A percentile compares a stretch with the other conserved stretches of the same genome.
Conservation (phyloP, 2,329 filamentous ascomycete genomes). For the Aspergillus hortae region DNA sequence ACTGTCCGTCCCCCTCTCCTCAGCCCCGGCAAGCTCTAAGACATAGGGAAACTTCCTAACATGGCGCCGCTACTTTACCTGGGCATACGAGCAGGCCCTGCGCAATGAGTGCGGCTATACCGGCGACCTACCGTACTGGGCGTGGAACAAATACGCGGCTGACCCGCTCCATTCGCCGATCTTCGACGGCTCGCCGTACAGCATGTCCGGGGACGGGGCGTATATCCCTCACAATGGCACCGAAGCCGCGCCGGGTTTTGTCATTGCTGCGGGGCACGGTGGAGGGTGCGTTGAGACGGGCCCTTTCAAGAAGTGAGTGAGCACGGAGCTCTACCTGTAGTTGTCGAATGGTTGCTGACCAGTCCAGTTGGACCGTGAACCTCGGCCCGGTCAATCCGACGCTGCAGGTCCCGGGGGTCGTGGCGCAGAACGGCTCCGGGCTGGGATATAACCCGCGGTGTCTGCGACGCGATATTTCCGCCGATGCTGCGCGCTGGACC, state of each 20-base stretch:
- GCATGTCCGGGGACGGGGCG: conserved; percentile 39
- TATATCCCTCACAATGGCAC: conserved; percentile 19
- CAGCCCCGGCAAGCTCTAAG: neutral
- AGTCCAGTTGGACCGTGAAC: conserved; percentile 24
- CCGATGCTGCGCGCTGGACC: conserved; percentile 15
- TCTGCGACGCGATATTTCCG: conserved; percentile 25
- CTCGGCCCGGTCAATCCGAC: conserved; percentile 25
- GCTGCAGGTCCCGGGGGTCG: conserved; percentile 12
- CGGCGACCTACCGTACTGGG: conserved; percentile 43
- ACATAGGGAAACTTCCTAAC: conserved; percentile 33
- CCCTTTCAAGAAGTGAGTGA: conserved; percentile 30
- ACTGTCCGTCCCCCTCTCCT: conserved; percentile 28
- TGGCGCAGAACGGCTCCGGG: conserved; percentile 14
- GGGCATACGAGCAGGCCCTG: conserved; percentile 44
- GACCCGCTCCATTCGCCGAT: conserved; percentile 28
- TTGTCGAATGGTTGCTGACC: neutral
- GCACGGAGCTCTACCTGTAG: neutral
- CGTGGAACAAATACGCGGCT: conserved; percentile 32
- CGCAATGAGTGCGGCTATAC: conserved; percentile 44
- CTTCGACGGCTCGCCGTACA: conserved; percentile 32
- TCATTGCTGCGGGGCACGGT: conserved; percentile 47
- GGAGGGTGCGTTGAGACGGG: conserved; percentile 33
- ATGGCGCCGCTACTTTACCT: conserved; percentile 45
- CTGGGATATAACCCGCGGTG: conserved; percentile 31
- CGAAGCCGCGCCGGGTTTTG: conserved; percentile 35